These are phyloP conservation scores for Magnusiomyces fungicola DNA, from an alignment of 1,139 yeast genomes.

Conservation along the genomic window DNA sequence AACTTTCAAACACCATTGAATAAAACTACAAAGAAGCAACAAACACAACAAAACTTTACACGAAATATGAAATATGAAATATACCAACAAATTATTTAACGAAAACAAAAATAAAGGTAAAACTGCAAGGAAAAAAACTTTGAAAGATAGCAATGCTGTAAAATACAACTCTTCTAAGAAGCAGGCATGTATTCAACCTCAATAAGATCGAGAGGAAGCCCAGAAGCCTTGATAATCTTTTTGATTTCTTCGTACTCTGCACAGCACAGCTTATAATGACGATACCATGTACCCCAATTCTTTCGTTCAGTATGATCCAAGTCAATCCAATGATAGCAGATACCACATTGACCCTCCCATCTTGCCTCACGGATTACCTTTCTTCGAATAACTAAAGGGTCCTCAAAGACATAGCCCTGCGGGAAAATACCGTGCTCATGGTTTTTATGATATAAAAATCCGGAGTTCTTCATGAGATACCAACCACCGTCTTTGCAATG, in stretches of 20 bases:
- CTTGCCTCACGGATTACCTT: conserved; percentile 23
- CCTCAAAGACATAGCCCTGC: conserved; percentile 26
- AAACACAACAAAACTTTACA: no score
- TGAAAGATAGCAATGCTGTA: neutral
- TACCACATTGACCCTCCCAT: conserved; percentile 29
- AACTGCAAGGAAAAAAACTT: neutral
- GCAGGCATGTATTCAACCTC: conserved; percentile 20
- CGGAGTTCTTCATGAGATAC: conserved; percentile 25
- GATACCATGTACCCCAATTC: conserved; percentile 29
- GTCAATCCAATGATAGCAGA: conserved; percentile 28
- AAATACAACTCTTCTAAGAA: neutral
- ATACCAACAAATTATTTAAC: no score
- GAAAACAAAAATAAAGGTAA: neutral
- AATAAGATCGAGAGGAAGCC: conserved; percentile 22
- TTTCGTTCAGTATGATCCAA: conserved; percentile 24
- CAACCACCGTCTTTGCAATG: conserved; percentile 24
- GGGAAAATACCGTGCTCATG: conserved; percentile 29
- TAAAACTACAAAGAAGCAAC: no score
- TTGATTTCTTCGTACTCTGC: conserved; percentile 27
- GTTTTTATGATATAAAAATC: conserved; percentile 27
- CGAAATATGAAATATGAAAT: no score
- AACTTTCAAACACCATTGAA: no score
- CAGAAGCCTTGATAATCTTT: conserved; percentile 22
- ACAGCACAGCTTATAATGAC: conserved; percentile 27
- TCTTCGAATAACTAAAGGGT: conserved; percentile 25